Base-by-base conservation (phyloP, 306 rosid species). In the Sechiopsis laciniata region DNA sequence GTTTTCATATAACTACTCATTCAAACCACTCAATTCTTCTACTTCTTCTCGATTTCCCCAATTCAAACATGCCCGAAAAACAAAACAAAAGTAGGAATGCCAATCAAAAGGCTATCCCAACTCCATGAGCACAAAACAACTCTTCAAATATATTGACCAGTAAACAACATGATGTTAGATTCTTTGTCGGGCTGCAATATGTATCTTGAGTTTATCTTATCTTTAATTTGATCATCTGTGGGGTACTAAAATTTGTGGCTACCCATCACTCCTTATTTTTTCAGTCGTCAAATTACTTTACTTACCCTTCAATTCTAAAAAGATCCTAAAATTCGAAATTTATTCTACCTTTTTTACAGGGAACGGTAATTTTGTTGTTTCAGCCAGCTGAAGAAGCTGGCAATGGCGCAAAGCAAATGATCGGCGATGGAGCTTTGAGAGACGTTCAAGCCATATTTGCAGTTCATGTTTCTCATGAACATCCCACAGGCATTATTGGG, bases 331-430 rank as follows among this genome's bases (percentile, higher is more conserved):
- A 59, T 59, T 13, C 3, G 1, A 60, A 26, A 60, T 12, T 19
- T 2, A 24, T 22, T 21, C 0, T 21, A 13, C 55, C 16, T 29
- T 14, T 64, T 64, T 64, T 10, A 61, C 79, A 94, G 98, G 98
- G 98, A 52, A 94, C 98, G 2, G 96, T 90, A 3, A 76, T 94
- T 71, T 83, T 94, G 85, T 19, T 94, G 59, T 94, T 93, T 82
- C 98, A 94, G 69, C 98, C 98, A 37, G 98, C 98, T 7, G 98
- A 94, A 83, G 98, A 94, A 79, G 98, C 98, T 15, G 98, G 98
- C 0, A 94, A 94, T 78, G 98, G 98, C 0, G 97, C 97, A 75
- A 94, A 90, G 79, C 14, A 86, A 76, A 94, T 94, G 98, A 94
- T 94, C 10, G 87, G 89, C 50, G 97, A 94, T 5, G 96, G 94